Conservation (phyloP, 345 rosid genomes). For the Turnera subulata region DNA sequence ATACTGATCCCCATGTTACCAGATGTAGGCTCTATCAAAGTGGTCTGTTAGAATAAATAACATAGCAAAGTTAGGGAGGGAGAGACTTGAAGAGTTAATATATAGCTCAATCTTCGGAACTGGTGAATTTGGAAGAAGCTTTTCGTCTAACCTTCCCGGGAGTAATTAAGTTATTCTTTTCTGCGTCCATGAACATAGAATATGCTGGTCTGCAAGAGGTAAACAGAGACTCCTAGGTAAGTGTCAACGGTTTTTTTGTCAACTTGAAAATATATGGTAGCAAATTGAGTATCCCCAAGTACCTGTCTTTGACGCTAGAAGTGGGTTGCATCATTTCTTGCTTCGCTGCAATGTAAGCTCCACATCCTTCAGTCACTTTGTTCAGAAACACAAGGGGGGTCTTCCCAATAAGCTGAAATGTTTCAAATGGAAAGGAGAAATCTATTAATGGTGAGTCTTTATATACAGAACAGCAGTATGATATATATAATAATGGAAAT, state of each 20-base stretch:
- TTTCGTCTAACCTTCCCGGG: constrained; percentile 63
- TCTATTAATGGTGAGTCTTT: background rate
- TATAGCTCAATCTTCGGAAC: too few relatives aligned
- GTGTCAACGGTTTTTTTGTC: background rate
- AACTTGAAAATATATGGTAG: background rate
- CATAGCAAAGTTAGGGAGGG: background rate
- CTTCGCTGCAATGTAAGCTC: constrained; percentile 80
- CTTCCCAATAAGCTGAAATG: constrained; percentile 65
- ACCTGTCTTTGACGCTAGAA: constrained; percentile 94
- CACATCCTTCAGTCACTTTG: constrained; percentile 85
- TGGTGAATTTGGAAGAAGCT: background rate
- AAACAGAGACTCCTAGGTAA: background rate
- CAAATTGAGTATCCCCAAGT: too few relatives aligned
- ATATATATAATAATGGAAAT: too few relatives aligned
- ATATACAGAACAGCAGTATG: too few relatives aligned
- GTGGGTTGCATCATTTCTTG: constrained; percentile 97
- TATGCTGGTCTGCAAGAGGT: constrained; percentile 63
- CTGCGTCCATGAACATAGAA: constrained; percentile 81
- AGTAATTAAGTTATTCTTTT: constrained; percentile 58
- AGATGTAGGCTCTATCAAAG: constrained; percentile 90
- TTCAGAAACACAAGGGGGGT: constrained; percentile 83
- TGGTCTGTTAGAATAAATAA: constrained; percentile 44
- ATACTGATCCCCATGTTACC: constrained; percentile 97
- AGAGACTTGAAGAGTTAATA: background rate
- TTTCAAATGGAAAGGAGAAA: background rate